Base-by-base conservation (phyloP, 1,139 yeast species). In the Sugiyamaella japonica region DNA sequence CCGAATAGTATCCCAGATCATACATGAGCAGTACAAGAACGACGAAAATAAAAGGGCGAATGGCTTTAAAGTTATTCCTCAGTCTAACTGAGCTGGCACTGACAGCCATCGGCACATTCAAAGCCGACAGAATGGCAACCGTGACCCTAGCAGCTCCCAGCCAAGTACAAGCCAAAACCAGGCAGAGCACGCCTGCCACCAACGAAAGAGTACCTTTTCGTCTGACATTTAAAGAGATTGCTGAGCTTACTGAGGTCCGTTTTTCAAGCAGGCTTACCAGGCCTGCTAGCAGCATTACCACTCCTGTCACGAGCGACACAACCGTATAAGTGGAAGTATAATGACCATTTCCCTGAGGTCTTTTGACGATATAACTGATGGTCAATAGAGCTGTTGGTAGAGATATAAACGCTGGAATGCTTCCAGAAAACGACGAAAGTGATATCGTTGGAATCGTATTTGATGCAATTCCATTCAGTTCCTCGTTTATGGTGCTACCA, bases 351-450 rank as follows among this genome's bases (percentile, higher is more conserved):
- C 36, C 54, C 40, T 34, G 56, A 54, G 39, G 50, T 20, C 54
- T 45, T 3, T 44, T 46, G 20, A 60, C 58, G 15, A 60, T 58
- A 39, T 57, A 68, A 58, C 59, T 67, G 37, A 60, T 60, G 1
- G 70, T 70, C 42, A 69, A 56, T 31, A 71, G 52, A 1, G 70
- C 67, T 0, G 74, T 73, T 1, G 76, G 73, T n/a, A 73, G 62
- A 5, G 75, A 68, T 7, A 69, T 59, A 29, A 68, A 62, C 1
- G 74, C 67, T 1, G 75, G 74, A n/a, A 70, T 59, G 12, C 66
- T 59, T 31, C 69, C 70, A 28, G 70, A 61, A 9, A 66, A 34
- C 7, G 56, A 47, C n/a, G 45, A 46, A 29, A 53, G 31, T 9
- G 53, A n/a, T 12, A 48, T 20, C 50, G 31, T 29, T 31, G 48